Conservation (phyloP, 176 grass and related monocot species). For the Alopecurus myosuroides region DNA sequence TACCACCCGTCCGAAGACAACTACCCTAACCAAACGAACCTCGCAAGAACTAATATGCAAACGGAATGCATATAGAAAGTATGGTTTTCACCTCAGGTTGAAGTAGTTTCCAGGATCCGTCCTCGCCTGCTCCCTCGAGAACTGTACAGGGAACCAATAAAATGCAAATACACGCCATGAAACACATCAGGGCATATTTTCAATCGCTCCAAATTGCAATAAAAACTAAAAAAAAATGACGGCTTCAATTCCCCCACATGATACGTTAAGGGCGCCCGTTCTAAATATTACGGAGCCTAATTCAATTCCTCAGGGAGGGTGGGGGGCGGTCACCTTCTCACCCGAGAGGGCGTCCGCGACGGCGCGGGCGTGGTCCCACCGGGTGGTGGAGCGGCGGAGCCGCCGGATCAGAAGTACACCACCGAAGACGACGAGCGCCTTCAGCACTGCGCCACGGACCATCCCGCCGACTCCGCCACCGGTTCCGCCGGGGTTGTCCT, state of each 20-base stretch:
- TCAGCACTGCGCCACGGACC: constrained; percentile 64
- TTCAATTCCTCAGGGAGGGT: background rate
- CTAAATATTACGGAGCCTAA: background rate
- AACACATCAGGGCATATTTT: background rate
- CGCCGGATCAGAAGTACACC: constrained; percentile 71
- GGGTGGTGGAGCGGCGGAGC: constrained; percentile 85
- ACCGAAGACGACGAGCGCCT: constrained; percentile 78
- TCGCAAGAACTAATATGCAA: background rate
- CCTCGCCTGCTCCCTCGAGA: constrained; percentile 91
- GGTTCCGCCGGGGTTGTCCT: constrained; percentile 28
- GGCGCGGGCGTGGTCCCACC: constrained; percentile 84
- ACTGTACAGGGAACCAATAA: constrained; percentile 41
- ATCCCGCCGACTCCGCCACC: constrained; percentile 30
- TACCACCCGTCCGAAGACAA: background rate
- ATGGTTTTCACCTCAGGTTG: constrained; percentile 73
- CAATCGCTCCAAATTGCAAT: background rate
- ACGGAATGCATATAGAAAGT: background rate
- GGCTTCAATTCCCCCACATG: background rate
- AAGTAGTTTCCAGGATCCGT: constrained; percentile 86
- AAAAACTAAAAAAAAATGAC: too few species aligned
- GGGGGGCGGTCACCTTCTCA: constrained; percentile 49
- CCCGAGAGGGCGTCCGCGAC: constrained; percentile 80
- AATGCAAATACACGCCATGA: background rate
- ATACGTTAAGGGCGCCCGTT: background rate
- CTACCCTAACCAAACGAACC: background rate